Evolutionary conservation across 345 rosid genomes (phyloP).

Genomic region (Acer saccharum): DNA sequence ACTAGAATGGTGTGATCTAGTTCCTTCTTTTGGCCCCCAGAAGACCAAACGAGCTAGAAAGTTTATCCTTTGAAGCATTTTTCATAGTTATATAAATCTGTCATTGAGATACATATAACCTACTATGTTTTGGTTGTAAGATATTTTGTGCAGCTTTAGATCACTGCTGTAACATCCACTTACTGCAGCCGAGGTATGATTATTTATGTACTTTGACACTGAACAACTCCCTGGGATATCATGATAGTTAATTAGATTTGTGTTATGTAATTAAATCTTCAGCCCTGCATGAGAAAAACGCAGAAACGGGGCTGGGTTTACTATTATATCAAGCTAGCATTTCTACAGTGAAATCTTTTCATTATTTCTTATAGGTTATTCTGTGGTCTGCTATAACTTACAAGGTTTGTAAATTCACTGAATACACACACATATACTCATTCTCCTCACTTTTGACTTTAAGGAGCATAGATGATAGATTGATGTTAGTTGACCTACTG

Average conservation of each 20-base stretch:
- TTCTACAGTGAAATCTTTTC: neutral
- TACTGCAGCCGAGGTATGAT: neutral
- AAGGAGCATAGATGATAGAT: neutral
- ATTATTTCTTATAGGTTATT: neutral
- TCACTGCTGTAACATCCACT: neutral
- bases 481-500: constrained; percentile 4
- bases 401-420: neutral
- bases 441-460: neutral
- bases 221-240: neutral
- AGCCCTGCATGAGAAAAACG: neutral
- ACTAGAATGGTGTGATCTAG: neutral
- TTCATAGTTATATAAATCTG: neutral
- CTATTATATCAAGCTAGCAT: neutral
- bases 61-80: neutral
- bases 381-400: neutral
- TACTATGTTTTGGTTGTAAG: neutral
- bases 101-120: neutral
- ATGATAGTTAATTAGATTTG: neutral
- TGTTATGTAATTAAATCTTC: neutral
- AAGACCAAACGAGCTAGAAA: neutral
- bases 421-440: neutral
- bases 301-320: neutral
- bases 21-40: neutral
- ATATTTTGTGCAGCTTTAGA: neutral
- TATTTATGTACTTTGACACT: neutral